phyloP scores from a whole-genome alignment of 306 rosid genomes.

The Citrullus amarus region DNA sequence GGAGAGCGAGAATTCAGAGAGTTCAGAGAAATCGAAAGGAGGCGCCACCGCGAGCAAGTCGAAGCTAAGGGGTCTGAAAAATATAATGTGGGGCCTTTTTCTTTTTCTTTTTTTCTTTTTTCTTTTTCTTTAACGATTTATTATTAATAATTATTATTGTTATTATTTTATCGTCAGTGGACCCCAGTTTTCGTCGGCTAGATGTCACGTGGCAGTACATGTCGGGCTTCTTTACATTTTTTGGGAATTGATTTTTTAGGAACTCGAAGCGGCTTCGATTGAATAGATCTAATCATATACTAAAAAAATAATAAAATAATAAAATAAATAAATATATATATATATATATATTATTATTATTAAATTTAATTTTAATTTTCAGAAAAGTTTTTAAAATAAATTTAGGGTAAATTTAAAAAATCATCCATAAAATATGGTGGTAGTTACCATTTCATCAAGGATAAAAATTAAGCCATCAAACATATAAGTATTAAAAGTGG shows the following conservation, averaged over 20 bases:
- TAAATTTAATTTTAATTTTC: too few relatives aligned
- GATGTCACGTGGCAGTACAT: background rate
- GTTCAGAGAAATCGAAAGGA: background rate
- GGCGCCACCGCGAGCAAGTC: background rate
- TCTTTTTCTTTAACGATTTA: background rate
- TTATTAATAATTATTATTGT: background rate
- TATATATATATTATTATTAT: too few relatives aligned
- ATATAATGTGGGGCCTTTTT: background rate
- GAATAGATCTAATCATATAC: too few relatives aligned
- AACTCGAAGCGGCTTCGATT: background rate
- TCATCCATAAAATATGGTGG: too few relatives aligned
- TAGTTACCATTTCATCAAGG: too few relatives aligned
- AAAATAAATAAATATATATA: too few relatives aligned
- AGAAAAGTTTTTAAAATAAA: background rate
- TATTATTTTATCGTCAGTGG: background rate
- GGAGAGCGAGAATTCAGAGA: background rate
- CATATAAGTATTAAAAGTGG: too few relatives aligned
- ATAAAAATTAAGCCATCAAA: too few relatives aligned
- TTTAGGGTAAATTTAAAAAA: too few relatives aligned
- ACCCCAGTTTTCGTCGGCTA: background rate
- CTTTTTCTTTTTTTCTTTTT: background rate
- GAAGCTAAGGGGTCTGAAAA: background rate
- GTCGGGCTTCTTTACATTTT: background rate
- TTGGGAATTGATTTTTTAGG: background rate
- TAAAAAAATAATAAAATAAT: too few relatives aligned